These are phyloP conservation scores for Lepraria neglecta DNA, from an alignment of 495 filamentous ascomycete genomes.

Conservation along the genomic window DNA sequence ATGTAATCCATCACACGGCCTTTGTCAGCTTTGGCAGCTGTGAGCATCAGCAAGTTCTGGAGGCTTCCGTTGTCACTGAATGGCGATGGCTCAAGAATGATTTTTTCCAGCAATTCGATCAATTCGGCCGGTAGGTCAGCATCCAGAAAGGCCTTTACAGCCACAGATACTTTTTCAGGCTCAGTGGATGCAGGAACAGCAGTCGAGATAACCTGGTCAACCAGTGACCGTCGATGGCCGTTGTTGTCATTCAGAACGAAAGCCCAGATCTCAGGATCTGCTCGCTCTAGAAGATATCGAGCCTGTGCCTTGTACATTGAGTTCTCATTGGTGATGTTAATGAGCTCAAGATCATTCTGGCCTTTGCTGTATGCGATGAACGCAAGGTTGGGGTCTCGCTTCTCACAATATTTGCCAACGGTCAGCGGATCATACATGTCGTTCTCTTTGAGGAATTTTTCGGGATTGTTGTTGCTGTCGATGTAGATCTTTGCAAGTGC, in stretches of 20 bases:
- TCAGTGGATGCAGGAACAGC: slow-evolving; percentile 92
- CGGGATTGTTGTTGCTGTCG: slow-evolving; percentile 97
- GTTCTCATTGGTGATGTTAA: slow-evolving; percentile 98
- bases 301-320: slow-evolving; percentile 97
- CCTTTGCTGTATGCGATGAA: slow-evolving; percentile 96
- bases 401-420: slow-evolving; percentile 98
- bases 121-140: slow-evolving; percentile 88
- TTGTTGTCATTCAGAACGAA: slow-evolving; percentile 96
- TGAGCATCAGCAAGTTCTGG: slow-evolving; percentile 95
- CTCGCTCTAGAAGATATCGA: slow-evolving; percentile 86
- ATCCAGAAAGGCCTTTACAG: slow-evolving; percentile 85
- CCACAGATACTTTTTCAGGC: slow-evolving; percentile 90
- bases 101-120: slow-evolving; percentile 98
- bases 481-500: slow-evolving; percentile 99
- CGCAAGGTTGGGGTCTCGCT: slow-evolving; percentile 94
- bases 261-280: slow-evolving; percentile 84
- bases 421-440: slow-evolving; percentile 89
- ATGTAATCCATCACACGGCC: slow-evolving; percentile 95
- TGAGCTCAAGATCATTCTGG: slow-evolving; percentile 93
- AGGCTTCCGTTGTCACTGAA: slow-evolving; percentile 96
- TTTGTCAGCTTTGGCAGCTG: slow-evolving; percentile 94
- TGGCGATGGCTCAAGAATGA: slow-evolving; percentile 91
- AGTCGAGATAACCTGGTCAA: slow-evolving; percentile 95
- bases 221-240: slow-evolving; percentile 80
- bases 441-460: slow-evolving; percentile 98